Evolutionary conservation across 1,139 yeast species (phyloP).

Genomic region (Candida frijolesensis): DNA sequence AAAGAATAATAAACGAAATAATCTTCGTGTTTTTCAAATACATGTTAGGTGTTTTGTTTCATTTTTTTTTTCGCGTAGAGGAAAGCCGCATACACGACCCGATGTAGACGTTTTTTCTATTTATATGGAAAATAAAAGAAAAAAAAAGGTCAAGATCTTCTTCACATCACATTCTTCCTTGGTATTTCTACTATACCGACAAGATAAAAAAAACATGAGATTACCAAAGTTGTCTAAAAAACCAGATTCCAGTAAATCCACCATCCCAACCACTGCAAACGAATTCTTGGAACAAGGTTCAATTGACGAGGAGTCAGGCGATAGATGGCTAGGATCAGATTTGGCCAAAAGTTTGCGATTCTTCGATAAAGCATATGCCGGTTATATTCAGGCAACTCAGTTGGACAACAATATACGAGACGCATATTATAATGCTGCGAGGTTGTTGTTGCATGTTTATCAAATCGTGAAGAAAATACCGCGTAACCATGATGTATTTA

Average conservation of each 20-base stretch:
- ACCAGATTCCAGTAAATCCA: slow-evolving; percentile 8
- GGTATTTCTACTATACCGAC: no score
- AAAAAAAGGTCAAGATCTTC: not conserved
- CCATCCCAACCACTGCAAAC: slow-evolving; percentile 40
- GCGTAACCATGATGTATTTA: slow-evolving; percentile 25
- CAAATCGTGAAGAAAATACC: slow-evolving; percentile 14
- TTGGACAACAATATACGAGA: slow-evolving; percentile 27
- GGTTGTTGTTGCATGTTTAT: slow-evolving; percentile 53
- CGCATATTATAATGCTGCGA: slow-evolving; percentile 48
- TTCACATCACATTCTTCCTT: no score
- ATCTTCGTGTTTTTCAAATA: no score
- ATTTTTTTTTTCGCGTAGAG: no score
- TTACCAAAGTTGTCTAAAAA: slow-evolving; percentile 9
- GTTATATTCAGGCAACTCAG: slow-evolving; percentile 35
- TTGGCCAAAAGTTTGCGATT: slow-evolving; percentile 54
- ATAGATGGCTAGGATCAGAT: slow-evolving; percentile 59
- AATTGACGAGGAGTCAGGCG: slow-evolving; percentile 57
- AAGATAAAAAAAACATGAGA: not conserved
- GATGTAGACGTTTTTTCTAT: not conserved
- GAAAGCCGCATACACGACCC: no score
- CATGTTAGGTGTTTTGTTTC: no score
- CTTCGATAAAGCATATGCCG: slow-evolving; percentile 49
- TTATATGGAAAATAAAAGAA: not conserved
- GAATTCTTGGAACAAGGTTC: slow-evolving; percentile 52
- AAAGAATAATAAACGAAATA: no score